Percentiles rank a stretch among this genome's conserved stretches.
Conservation (phyloP, 164 flowering plant genomes). For the Macadamia tetraphylla region DNA sequence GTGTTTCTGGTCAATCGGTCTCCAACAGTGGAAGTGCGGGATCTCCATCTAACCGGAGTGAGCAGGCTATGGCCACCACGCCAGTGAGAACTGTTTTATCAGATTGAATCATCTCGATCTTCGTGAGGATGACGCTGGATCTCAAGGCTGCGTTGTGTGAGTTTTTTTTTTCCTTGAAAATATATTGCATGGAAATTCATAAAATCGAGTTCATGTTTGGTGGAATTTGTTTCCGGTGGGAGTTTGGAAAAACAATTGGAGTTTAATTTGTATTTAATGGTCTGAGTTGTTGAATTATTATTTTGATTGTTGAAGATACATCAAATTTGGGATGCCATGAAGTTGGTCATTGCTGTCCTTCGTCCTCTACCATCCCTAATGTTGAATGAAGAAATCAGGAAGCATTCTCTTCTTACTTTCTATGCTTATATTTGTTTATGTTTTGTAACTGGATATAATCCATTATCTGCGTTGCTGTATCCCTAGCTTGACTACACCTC, state of each 20-base stretch:
- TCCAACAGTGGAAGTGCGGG: conserved; percentile 91
- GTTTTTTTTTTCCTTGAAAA: conserved; percentile 5
- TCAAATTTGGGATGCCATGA: not conserved
- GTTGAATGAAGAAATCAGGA: not conserved
- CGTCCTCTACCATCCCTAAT: not conserved
- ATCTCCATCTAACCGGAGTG: conserved; percentile 76
- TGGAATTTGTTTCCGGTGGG: not conserved
- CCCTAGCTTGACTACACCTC: not conserved
- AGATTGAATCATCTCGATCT: conserved; percentile 38
- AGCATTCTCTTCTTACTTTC: not conserved
- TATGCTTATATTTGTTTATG: not conserved
- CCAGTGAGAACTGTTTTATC: conserved; percentile 64
- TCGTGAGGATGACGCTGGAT: conserved; percentile 70
- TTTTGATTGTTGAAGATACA: not conserved
- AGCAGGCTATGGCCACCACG: conserved; percentile 53
- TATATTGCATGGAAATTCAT: not conserved
- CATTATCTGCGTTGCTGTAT: not conserved
- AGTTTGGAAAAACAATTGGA: not conserved
- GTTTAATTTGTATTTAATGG: not conserved
- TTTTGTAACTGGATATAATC: not conserved
- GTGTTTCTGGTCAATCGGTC: conserved; percentile 71
- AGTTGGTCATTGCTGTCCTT: not conserved
- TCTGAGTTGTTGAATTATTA: conserved; percentile 1
- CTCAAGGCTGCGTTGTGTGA: conserved; percentile 56
- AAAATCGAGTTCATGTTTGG: not conserved